These are phyloP conservation scores for Daldinia sp. DNA, from an alignment of 2,329 filamentous ascomycete genomes.

Conservation along the genomic window DNA sequence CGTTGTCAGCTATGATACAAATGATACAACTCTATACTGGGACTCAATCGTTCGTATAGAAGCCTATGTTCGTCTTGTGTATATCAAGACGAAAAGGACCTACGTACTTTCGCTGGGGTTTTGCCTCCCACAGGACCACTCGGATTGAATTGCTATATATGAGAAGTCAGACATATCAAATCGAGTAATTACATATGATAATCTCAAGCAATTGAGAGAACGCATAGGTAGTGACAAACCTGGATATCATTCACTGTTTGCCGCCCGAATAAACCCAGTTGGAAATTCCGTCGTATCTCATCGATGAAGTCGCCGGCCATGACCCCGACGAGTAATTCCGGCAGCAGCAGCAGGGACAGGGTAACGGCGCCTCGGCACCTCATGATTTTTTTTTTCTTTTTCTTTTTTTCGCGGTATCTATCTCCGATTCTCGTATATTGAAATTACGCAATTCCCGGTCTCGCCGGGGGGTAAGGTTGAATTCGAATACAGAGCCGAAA, in stretches of 20 bases:
- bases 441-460: neutral
- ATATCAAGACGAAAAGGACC: neutral
- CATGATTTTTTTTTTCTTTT: constrained; percentile 13
- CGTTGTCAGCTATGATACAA: neutral
- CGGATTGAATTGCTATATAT: constrained; percentile 52
- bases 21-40: neutral
- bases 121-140: constrained; percentile 56
- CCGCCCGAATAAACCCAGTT: constrained; percentile 52
- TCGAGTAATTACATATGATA: neutral
- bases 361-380: constrained; percentile 31
- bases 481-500: neutral
- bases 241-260: constrained; percentile 55
- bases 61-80: neutral
- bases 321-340: constrained; percentile 33
- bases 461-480: neutral
- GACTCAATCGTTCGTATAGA: neutral
- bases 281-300: constrained; percentile 54
- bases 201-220: neutral
- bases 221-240: constrained; percentile 32
- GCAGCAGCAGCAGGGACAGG: constrained; percentile 40
- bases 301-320: constrained; percentile 44
- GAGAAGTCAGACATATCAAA: constrained; percentile 9
- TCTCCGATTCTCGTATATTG: constrained; percentile 3
- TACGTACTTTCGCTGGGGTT: constrained; percentile 53
- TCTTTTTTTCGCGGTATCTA: neutral